phyloP scores from a whole-genome alignment of 148 eudicot species.

The Vaccinium macrocarpon region DNA sequence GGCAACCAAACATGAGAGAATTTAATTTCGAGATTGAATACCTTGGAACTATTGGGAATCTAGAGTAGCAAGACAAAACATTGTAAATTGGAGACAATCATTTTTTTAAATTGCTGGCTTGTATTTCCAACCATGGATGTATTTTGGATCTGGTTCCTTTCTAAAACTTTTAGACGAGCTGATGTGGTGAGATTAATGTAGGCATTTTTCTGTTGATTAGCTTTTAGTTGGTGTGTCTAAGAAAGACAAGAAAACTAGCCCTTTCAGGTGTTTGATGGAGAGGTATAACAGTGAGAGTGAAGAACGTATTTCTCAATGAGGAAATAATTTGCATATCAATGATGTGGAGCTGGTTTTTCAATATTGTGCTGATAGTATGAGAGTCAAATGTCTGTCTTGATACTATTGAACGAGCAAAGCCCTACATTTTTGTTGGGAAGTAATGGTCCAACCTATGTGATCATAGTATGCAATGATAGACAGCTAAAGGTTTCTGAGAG shows the following conservation, averaged over 20 bases:
- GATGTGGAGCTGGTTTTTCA: background rate
- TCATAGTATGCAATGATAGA: background rate
- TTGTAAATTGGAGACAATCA: background rate
- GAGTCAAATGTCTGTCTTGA: background rate
- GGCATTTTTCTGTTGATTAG: background rate
- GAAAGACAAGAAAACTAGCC: background rate
- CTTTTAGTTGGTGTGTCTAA: background rate
- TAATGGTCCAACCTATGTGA: background rate
- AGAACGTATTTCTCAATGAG: background rate
- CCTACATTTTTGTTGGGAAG: background rate
- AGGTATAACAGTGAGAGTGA: background rate
- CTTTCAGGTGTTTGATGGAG: background rate
- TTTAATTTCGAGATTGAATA: background rate
- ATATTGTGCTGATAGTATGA: background rate
- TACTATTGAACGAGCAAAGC: background rate
- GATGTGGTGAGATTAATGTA: background rate
- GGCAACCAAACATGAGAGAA: background rate
- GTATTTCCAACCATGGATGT: background rate
- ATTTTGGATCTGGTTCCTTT: background rate
- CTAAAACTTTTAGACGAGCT: background rate
- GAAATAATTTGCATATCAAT: background rate
- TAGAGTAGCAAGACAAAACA: background rate
- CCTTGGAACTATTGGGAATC: background rate
- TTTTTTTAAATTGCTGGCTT: background rate
- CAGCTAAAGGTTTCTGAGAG: background rate